Percentiles rank a stretch among this genome's conserved stretches.
Evolutionary conservation across 768 basidiomycete species (phyloP).

Genomic region (Astraeus odoratus): DNA sequence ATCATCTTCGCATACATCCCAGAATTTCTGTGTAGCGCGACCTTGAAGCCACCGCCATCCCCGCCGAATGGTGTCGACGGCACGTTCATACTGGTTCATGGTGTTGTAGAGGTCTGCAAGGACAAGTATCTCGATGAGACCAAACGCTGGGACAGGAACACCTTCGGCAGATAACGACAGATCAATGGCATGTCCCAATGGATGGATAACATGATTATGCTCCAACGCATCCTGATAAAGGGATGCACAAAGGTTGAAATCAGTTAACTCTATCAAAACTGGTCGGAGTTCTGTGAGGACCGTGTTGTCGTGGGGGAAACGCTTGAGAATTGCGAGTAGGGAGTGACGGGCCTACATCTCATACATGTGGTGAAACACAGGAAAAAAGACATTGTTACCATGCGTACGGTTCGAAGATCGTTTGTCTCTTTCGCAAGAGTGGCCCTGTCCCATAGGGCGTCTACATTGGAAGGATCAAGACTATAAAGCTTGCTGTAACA

Average conservation of each 20-base stretch:
- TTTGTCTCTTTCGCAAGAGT: slow-evolving; percentile 70
- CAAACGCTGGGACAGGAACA: slow-evolving; percentile 11
- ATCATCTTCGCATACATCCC: slow-evolving; percentile 83
- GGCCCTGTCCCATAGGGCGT: slow-evolving; percentile 87
- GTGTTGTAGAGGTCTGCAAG: slow-evolving; percentile 81
- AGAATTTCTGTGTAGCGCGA: slow-evolving; percentile 59
- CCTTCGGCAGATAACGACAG: slow-evolving; percentile 9
- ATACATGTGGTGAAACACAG: not conserved
- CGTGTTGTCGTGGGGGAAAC: slow-evolving; percentile 68
- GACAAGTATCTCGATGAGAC: slow-evolving; percentile 60
- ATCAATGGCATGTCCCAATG: slow-evolving; percentile 36
- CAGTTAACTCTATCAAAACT: slow-evolving; percentile 63
- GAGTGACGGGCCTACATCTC: slow-evolving; percentile 21
- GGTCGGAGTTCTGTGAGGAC: slow-evolving; percentile 75
- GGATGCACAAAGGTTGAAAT: slow-evolving; percentile 54
- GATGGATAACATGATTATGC: slow-evolving; percentile 43
- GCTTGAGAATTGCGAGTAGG: slow-evolving; percentile 49
- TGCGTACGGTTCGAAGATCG: slow-evolving; percentile 56
- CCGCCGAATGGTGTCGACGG: slow-evolving; percentile 58
- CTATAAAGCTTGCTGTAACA: slow-evolving; percentile 82
- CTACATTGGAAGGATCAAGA: slow-evolving; percentile 74
- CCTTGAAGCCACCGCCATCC: slow-evolving; percentile 94
- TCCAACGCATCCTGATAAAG: slow-evolving; percentile 73
- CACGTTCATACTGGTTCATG: slow-evolving; percentile 58
- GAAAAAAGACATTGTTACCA: not conserved